Evolutionary conservation across 2,329 filamentous ascomycete genomes (phyloP), one percentile per base, ranked within the genome.

Genomic region (Colletotrichum magnum): DNA sequence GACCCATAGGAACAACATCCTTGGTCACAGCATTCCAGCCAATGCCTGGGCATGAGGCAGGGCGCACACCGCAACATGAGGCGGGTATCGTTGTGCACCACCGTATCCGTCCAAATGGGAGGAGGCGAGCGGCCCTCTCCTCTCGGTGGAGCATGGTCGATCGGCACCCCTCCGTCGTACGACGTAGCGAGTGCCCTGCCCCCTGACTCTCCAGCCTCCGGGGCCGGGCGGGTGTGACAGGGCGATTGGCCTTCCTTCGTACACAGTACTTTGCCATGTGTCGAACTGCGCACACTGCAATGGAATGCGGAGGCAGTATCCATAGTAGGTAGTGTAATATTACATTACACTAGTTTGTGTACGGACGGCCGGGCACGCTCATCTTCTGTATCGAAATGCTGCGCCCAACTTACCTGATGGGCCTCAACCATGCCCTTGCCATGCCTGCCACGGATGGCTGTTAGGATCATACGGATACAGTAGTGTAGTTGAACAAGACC

Each of bases 91-190:
- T 36, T 36, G 32, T 36, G 32, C 32, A 36, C 7, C 32, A 10
- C 32, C 32, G 32, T 10, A 36, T 36, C 32, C 50, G 43, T 21
- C n/a, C 39, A 21, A 12, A 51, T 9, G 28, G 39, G 43, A 24
- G 48, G 36, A 41, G 24, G 21, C 26, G 28, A 16, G 24, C 56
- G 43, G 24, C 56, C 45, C 47, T 69, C 32, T 24, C 32, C 32
- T 36, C 66, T 26, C 28, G 62, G 61, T 53, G 54, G 56, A 53
- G 47, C 50, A 50, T 36, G 32, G 61, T 16, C 54, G 66, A 60
- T 65, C 61, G 66, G 66, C 66, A 68, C 61, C 41, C 54, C 61
- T 64, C 66, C 60, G 41, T 69, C 61, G 50, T 65, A 68, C 54
- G 60, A 56, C 54, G 39, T 43, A 16, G 45, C 41, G 32, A 45